phyloP scores from a whole-genome alignment of 495 filamentous ascomycete genomes.

The Platismatia glauca region DNA sequence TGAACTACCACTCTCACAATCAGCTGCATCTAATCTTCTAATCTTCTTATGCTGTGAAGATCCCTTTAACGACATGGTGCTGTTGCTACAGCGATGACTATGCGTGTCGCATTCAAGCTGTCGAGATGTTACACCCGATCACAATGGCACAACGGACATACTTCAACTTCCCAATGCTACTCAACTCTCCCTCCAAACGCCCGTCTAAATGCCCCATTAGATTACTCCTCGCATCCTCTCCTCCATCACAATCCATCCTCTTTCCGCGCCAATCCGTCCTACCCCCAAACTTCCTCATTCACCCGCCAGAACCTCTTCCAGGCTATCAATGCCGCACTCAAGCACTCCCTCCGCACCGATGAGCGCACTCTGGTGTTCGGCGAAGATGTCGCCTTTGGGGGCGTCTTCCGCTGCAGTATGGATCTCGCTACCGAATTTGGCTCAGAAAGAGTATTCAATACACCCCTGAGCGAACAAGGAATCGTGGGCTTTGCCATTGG shows the following conservation, averaged over 20 bases:
- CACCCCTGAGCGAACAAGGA: constrained; percentile 86
- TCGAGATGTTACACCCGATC: not conserved
- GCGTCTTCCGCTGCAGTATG: constrained; percentile 93
- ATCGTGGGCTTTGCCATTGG: constrained; percentile 93
- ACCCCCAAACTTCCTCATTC: constrained; percentile 57
- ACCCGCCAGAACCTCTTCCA: constrained; percentile 87
- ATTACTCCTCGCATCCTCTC: constrained; percentile 75
- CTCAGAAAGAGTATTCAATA: constrained; percentile 88
- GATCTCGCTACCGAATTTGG: constrained; percentile 82
- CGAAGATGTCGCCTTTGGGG: constrained; percentile 94
- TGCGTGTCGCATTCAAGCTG: constrained; percentile 2
- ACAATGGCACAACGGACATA: not conserved
- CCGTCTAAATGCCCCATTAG: constrained; percentile 74
- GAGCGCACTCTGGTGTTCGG: constrained; percentile 86
- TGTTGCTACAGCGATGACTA: not conserved
- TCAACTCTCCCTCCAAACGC: constrained; percentile 35
- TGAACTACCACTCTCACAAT: not conserved
- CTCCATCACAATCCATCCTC: constrained; percentile 70
- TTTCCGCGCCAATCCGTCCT: constrained; percentile 49
- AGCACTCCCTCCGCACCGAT: constrained; percentile 71
- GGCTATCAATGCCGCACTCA: constrained; percentile 81
- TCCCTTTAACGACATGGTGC: not conserved
- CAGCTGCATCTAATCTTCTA: not conserved
- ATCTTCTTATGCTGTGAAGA: not conserved
- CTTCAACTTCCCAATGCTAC: not conserved